A percentile compares a stretch with the other conserved stretches of the same genome.
Evolutionary conservation across 2,329 filamentous ascomycete genomes (phyloP).

Genomic region (Calonectria honghensis): DNA sequence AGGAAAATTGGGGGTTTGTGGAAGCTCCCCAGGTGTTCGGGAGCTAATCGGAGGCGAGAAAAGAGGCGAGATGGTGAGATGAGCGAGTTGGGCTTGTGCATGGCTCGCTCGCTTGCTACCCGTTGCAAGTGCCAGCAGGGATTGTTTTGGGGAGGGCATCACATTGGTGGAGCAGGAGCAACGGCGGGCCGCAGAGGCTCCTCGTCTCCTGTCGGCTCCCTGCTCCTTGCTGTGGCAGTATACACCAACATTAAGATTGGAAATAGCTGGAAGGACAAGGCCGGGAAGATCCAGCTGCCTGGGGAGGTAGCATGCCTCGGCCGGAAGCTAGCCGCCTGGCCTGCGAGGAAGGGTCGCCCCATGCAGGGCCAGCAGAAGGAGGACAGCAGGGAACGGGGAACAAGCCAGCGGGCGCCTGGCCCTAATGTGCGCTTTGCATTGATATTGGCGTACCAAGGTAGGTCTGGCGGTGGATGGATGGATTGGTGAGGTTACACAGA

Average conservation of each 20-base stretch:
- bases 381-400: constrained; percentile 5
- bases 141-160: constrained; percentile 43
- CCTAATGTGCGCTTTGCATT: constrained; percentile 24
- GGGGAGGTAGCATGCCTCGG: constrained; percentile 35
- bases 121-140: constrained; percentile 53
- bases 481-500: constrained; percentile 50
- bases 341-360: constrained; percentile 10
- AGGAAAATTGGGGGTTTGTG: constrained; percentile 27
- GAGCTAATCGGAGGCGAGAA: constrained; percentile 55
- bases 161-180: constrained; percentile 41
- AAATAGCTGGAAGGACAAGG: constrained; percentile 13
- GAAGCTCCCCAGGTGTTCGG: constrained; percentile 50
- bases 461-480: constrained; percentile 41
- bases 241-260: constrained; percentile 7
- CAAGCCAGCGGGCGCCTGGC: constrained; percentile 1
- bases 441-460: constrained; percentile 38
- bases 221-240: neutral
- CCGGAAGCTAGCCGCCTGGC: constrained; percentile 12
- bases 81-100: constrained; percentile 49
- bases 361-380: neutral
- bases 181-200: constrained; percentile 33
- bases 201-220: constrained; percentile 12
- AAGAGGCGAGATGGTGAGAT: constrained; percentile 54
- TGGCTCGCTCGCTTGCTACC: constrained; percentile 54
- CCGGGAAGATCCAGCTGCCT: constrained; percentile 18